Evolutionary conservation across 129 eudicot species (phyloP), one percentile per base, ranked within the genome.

Genomic region (Lonicera japonica): DNA sequence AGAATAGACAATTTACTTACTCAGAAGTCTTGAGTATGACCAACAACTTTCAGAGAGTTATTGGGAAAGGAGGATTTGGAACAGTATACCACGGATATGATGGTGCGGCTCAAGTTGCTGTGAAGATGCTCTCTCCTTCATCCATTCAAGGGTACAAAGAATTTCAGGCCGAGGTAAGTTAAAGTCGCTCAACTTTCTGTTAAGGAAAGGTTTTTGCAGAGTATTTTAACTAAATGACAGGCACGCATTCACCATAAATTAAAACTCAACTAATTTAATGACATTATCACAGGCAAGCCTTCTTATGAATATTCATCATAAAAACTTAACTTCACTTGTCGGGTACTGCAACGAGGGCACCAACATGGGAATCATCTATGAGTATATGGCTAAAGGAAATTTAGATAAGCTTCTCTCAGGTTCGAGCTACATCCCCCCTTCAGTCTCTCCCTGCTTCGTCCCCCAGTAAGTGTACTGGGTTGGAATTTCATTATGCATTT

Each of bases 61-160:
- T 75, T 22, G 88, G 94, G 18, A 74, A 58, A 81, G 88, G 94
- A 63, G 85, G 88, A 36, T 85, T 78, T 48, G 94, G 85, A 58
- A 70, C 68, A 12, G 94, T 85, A 11, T 85, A 78, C 55, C 62
- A 56, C 59, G 88, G 94, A 21, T 24, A 2, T 39, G 38, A 69
- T 8, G 63, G 38, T 54, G 76, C 65, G 41, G 63, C 25, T 29
- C 59, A 81, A 73, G 94, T 85, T 56, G 94, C 88, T 25, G 85
- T 85, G 11, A 85, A 85, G 78, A 64, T 85, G 64, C 78, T 78
- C 34, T 78, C 87, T 19, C 54, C 20, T 23, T 58, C 79, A 21
- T 74, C 79, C 5, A 18, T 19, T 3, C 77, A 72, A 66, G 85
- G 85, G 10, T 79, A 73, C 25, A 73, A 73, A 23, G 64, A 81